Conservation (phyloP, 2,329 filamentous ascomycete species). For the Alternaria sp. region DNA sequence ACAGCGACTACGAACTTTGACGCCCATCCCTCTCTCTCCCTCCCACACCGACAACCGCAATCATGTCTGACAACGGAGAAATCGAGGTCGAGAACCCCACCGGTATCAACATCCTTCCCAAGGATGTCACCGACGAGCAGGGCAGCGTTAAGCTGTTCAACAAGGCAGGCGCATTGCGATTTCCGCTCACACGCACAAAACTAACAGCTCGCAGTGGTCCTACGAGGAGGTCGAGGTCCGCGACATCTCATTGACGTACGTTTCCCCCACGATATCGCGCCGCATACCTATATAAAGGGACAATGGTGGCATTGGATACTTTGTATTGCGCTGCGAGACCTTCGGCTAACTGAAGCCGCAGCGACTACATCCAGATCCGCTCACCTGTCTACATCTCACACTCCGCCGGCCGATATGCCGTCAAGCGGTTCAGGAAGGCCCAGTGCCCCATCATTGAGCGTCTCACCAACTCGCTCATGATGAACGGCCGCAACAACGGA, state of each 20-base stretch:
- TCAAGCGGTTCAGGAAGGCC: slow-evolving; percentile 99
- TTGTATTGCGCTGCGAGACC: slow-evolving; percentile 27
- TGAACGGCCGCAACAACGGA: slow-evolving; percentile 99
- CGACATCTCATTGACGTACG: slow-evolving; percentile 99
- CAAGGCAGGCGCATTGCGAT: slow-evolving; percentile 60
- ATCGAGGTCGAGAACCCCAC: slow-evolving; percentile 85
- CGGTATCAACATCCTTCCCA: slow-evolving; percentile 84
- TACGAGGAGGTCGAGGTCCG: slow-evolving; percentile 99
- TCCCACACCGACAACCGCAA: slow-evolving; percentile 41
- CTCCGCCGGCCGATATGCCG: slow-evolving; percentile 97
- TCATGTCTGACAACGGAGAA: slow-evolving; percentile 91
- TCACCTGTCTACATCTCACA: slow-evolving; percentile 99
- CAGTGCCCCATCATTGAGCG: slow-evolving; percentile 99
- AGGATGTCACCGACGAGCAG: slow-evolving; percentile 89
- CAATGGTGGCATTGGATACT: slow-evolving; percentile 26
- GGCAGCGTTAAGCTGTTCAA: slow-evolving; percentile 96
- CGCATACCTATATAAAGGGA: slow-evolving; percentile 17
- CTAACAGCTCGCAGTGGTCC: slow-evolving; percentile 66
- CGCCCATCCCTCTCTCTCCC: slow-evolving; percentile 32
- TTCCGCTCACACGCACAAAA: slow-evolving; percentile 5
- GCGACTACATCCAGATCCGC: slow-evolving; percentile 99
- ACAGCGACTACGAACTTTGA: slow-evolving; percentile 42
- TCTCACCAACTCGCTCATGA: slow-evolving; percentile 99
- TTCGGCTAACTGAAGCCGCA: slow-evolving; percentile 58
- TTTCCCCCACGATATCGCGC: slow-evolving; percentile 25